Evolutionary conservation across 345 rosid genomes (phyloP), one percentile per base, ranked within the genome.

Genomic region (Schrenkiella parvula): DNA sequence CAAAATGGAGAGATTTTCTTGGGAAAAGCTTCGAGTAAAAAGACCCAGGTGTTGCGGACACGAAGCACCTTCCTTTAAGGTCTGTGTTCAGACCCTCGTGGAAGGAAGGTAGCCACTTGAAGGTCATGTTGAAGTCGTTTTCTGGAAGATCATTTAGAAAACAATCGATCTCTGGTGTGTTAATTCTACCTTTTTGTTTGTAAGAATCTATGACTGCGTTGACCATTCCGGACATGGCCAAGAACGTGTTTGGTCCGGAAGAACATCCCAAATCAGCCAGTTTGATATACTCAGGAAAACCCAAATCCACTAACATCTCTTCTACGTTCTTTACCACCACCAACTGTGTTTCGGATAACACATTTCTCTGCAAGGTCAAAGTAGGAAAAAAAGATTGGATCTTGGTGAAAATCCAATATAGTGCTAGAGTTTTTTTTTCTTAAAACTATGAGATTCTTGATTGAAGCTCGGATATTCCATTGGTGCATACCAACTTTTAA

Each of bases 261-360:
- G 83, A 71, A 28, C 86, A 82, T 19, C 83, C 86, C 43, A 82
- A 51, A 28, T 82, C 86, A 1, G 75, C 81, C 29, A 73, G 43
- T 6, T 70, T 48, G 14, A 77, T 55, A 23, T 43, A 17, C 10
- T 15, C 3, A 0, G 79, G 64, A 31, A 74, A 35, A 22, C 9
- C 8, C 32, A 60, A 60, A 4, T 47, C n/a, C 6, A 28, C 7
- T 39, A 19, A 7, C 42, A 34, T 19, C 8, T 64, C 64, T 71
- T 7, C 17, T 9, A 31, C 46, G 55, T 17, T 44, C 41, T 64
- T 10, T 43, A 10, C 55, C 18, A 43, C 25, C 15, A 64, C 14
- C 35, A 12, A 1, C 28, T 25, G 48, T n/a, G 68, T 17, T 44
- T 26, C 10, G 8, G 23, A 15, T 64, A 46, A 2, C 4, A 46